A percentile compares a stretch with the other conserved stretches of the same genome.
phyloP scores from a whole-genome alignment of 371 early-diverging fungal genomes.

The Mucor indicus region DNA sequence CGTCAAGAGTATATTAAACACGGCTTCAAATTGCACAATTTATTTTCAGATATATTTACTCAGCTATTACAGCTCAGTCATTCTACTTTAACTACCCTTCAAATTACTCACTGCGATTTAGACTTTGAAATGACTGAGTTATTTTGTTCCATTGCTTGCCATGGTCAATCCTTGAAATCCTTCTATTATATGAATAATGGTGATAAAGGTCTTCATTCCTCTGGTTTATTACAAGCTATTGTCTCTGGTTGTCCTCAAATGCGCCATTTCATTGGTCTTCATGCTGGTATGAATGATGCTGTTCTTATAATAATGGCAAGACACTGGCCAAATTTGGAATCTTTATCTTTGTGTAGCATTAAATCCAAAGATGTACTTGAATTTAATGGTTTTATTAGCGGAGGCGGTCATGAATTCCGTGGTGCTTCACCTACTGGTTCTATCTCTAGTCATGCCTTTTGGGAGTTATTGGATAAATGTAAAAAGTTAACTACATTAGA shows the following conservation, averaged over 20 bases:
- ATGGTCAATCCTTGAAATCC: constrained; percentile 33
- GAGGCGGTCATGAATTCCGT: constrained; percentile 15
- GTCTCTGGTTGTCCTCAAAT: constrained; percentile 46
- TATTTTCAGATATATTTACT: constrained; percentile 40
- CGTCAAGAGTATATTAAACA: constrained; percentile 45
- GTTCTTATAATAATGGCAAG: constrained; percentile 42
- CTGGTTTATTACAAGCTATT: constrained; percentile 42
- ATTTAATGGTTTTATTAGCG: constrained; percentile 10
- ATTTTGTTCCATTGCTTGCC: constrained; percentile 38
- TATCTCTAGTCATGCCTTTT: constrained; percentile 21
- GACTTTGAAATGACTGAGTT: constrained; percentile 54
- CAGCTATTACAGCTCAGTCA: constrained; percentile 35
- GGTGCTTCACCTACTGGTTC: constrained; percentile 14
- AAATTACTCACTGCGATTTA: constrained; percentile 39
- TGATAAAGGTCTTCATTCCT: constrained; percentile 38
- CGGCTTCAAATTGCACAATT: constrained; percentile 45
- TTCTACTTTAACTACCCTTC: constrained; percentile 28
- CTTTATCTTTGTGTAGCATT: constrained; percentile 17
- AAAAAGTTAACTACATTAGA: constrained; percentile 32
- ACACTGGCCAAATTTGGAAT: constrained; percentile 40
- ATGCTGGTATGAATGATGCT: constrained; percentile 44
- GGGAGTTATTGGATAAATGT: constrained; percentile 23
- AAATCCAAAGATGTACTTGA: constrained; percentile 13
- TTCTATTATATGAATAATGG: constrained; percentile 40
- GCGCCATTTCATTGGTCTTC: constrained; percentile 43